Percentiles rank a stretch among this genome's conserved stretches.
phyloP scores from a whole-genome alignment of 1,139 yeast genomes.

The Lodderomyces oxycetoniae region DNA sequence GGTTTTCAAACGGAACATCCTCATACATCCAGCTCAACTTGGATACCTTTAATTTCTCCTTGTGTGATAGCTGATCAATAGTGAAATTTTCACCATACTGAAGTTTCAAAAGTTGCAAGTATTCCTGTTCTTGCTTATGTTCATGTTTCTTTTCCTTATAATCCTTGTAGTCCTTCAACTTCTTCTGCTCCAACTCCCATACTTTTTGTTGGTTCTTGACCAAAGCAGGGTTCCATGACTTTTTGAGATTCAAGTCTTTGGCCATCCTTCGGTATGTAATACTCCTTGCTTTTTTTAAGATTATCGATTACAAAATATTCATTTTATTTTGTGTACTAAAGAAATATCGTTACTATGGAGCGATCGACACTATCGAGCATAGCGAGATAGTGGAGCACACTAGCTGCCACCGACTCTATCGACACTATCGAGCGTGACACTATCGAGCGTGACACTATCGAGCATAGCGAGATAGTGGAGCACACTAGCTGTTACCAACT shows the following conservation, averaged over 20 bases:
- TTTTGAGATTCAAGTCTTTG: slow-evolving; percentile 81
- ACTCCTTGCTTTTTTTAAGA: too few species aligned
- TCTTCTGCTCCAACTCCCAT: slow-evolving; percentile 79
- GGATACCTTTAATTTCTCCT: slow-evolving; percentile 41
- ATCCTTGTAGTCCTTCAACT: slow-evolving; percentile 63
- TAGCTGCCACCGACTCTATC: too few species aligned
- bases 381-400: too few species aligned
- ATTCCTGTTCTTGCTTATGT: slow-evolving; percentile 58
- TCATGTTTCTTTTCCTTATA: slow-evolving; percentile 65
- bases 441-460: too few species aligned
- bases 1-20: slow-evolving; percentile 21
- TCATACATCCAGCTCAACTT: slow-evolving; percentile 88
- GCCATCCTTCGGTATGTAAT: too few species aligned
- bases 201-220: slow-evolving; percentile 82
- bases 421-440: too few species aligned
- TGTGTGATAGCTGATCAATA: slow-evolving; percentile 25
- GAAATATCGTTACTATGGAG: too few species aligned
- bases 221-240: slow-evolving; percentile 94
- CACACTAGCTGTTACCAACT: too few species aligned
- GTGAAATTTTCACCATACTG: slow-evolving; percentile 40
- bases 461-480: too few species aligned
- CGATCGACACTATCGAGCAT: too few species aligned
- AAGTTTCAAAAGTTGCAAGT: slow-evolving; percentile 51
- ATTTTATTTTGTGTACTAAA: too few species aligned
- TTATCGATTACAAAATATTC: too few species aligned